Evolutionary conservation across 139 green algal species (phyloP).

Genomic region (Chlamydomonas schloesseri): DNA sequence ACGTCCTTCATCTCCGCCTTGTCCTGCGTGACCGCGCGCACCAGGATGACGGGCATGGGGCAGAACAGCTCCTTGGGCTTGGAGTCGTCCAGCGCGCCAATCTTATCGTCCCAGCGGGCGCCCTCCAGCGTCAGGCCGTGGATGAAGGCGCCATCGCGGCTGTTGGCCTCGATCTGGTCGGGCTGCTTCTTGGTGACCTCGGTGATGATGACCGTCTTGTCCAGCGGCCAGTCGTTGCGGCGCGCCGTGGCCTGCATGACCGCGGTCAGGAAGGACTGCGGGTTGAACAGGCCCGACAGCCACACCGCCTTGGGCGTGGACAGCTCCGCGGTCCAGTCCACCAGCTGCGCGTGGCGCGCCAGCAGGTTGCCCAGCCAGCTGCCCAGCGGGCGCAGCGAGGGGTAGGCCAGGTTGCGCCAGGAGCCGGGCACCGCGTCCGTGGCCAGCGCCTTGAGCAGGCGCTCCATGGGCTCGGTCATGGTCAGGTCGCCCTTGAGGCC

Average conservation of each 20-base stretch:
- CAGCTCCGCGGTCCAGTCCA: constrained; percentile 88
- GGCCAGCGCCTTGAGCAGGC: constrained; percentile 81
- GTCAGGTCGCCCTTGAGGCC: constrained; percentile 95
- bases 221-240: constrained; percentile 92
- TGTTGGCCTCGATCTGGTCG: constrained; percentile 86
- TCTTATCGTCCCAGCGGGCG: constrained; percentile 93
- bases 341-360: constrained; percentile 81
- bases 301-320: constrained; percentile 86
- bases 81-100: constrained; percentile 85
- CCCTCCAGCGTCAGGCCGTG: constrained; percentile 92
- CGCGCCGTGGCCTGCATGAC: constrained; percentile 94
- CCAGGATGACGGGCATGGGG: constrained; percentile 86
- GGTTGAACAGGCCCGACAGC: constrained; percentile 93
- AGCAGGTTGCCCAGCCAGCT: constrained; percentile 84
- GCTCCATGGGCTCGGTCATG: constrained; percentile 92
- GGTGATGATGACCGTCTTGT: constrained; percentile 85
- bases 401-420: constrained; percentile 88
- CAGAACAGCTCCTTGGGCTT: constrained; percentile 92
- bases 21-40: constrained; percentile 86
- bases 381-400: constrained; percentile 81
- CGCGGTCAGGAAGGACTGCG: constrained; percentile 94
- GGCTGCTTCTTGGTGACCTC: constrained; percentile 90
- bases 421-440: constrained; percentile 74
- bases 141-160: constrained; percentile 89
- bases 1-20: constrained; percentile 87